These are phyloP conservation scores for Fusarium zealandicum DNA, from an alignment of 2,329 filamentous ascomycete species.

Conservation along the genomic window DNA sequence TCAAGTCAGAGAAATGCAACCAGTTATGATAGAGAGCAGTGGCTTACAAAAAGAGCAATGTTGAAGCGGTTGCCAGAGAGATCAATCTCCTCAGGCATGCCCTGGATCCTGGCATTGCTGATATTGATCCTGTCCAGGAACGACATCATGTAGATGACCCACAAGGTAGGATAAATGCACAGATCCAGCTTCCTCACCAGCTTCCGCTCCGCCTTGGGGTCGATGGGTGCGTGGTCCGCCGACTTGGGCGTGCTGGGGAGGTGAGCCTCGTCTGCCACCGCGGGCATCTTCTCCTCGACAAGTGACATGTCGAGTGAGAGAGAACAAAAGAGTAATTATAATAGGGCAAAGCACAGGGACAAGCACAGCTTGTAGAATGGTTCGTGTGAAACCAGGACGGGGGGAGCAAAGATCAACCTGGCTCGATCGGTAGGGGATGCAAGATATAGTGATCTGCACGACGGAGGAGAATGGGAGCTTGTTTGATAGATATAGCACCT, in stretches of 20 bases:
- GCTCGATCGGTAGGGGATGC: conserved; percentile 2
- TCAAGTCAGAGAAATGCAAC: conserved; percentile 1
- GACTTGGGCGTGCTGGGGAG: conserved; percentile 18
- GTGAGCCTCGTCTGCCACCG: conserved; percentile 20
- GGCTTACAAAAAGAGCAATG: conserved; percentile 48
- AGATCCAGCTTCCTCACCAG: conserved; percentile 53
- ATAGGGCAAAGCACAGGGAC: not conserved
- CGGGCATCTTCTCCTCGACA: conserved; percentile 24
- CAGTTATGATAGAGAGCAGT: not conserved
- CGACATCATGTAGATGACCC: conserved; percentile 52
- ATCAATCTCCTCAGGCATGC: conserved; percentile 52
- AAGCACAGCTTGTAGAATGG: not conserved
- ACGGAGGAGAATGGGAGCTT: not conserved
- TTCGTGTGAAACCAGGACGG: conserved; percentile 1
- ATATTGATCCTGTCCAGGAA: conserved; percentile 56
- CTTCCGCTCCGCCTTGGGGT: conserved; percentile 45
- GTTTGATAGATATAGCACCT: conserved; percentile 7
- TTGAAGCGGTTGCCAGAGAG: conserved; percentile 54
- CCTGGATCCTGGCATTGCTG: conserved; percentile 56
- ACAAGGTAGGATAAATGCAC: conserved; percentile 51
- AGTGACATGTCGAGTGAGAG: conserved; percentile 23
- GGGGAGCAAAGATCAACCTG: conserved; percentile 11
- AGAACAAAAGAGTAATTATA: not conserved
- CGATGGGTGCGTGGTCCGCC: conserved; percentile 31
- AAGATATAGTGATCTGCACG: conserved; percentile 8